Conservation (phyloP, 2,329 filamentous ascomycete species). For the Calonectria pseudoturangicola region DNA sequence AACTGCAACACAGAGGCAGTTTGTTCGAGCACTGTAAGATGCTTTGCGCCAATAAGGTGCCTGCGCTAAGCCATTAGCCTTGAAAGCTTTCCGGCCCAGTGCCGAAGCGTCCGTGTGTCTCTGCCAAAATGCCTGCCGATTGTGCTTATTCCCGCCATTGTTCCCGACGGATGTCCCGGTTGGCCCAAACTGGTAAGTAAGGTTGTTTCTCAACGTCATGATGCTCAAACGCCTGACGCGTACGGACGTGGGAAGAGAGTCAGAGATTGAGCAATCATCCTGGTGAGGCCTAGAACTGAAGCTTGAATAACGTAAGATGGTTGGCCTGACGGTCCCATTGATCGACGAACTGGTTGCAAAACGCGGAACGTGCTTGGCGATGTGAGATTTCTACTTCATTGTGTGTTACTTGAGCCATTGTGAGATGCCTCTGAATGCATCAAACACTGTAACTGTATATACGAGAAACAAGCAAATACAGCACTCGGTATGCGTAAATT, state of each 20-base stretch:
- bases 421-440: neutral
- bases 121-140: neutral
- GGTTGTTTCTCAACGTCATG: conserved; percentile 25
- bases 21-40: no score
- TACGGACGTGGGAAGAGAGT: conserved; percentile 13
- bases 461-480: no score
- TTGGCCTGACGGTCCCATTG: neutral
- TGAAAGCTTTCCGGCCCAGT: neutral
- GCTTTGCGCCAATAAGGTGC: conserved; percentile 24
- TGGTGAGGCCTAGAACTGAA: neutral
- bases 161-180: conserved; percentile 29
- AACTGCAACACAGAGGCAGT: neutral
- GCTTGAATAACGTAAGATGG: conserved; percentile 28
- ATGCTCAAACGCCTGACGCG: conserved; percentile 24
- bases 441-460: neutral
- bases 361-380: neutral
- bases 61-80: neutral
- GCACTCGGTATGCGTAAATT: neutral
- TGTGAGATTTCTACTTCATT: neutral
- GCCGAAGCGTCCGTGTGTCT: conserved; percentile 4
- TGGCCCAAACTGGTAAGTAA: conserved; percentile 3
- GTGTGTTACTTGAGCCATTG: neutral
- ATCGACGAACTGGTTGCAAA: neutral
- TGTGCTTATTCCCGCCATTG: conserved; percentile 13
- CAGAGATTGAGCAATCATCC: conserved; percentile 20